Conservation (phyloP, 1,139 yeast species). For the Pneumocystis wakefieldiae region DNA sequence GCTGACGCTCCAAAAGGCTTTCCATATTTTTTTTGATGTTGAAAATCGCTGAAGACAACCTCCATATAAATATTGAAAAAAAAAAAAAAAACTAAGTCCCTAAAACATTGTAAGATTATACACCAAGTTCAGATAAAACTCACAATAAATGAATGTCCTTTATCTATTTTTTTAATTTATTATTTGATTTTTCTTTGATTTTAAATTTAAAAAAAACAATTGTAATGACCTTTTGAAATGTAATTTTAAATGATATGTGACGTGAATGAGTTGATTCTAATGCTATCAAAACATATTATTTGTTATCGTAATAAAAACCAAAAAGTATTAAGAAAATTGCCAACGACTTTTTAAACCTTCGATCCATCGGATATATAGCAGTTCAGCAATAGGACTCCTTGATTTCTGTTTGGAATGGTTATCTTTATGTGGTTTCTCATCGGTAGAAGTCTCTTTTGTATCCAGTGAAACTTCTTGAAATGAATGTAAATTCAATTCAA, state of each 20-base stretch:
- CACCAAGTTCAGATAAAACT: too few relatives aligned
- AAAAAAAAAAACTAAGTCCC: too few relatives aligned
- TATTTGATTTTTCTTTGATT: too few relatives aligned
- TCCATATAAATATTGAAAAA: too few relatives aligned
- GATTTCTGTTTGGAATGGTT: slow-evolving; percentile 11
- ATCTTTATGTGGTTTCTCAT: not conserved
- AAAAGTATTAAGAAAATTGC: slow-evolving; percentile 10
- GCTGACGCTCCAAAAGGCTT: slow-evolving; percentile 15
- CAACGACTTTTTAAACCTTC: slow-evolving; percentile 22
- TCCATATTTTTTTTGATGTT: slow-evolving; percentile 6
- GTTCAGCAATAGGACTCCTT: slow-evolving; percentile 33
- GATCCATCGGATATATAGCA: slow-evolving; percentile 34
- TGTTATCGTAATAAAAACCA: not conserved
- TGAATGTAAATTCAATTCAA: not conserved
- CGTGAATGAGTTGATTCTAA: too few relatives aligned
- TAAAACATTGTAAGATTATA: too few relatives aligned
- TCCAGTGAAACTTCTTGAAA: not conserved
- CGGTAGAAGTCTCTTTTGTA: not conserved
- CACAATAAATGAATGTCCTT: not conserved
- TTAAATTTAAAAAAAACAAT: too few relatives aligned
- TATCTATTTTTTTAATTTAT: not conserved
- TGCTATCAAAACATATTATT: not conserved
- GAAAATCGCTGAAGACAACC: not conserved
- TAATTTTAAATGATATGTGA: too few relatives aligned
- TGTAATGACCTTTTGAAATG: not conserved